Conservation (phyloP, 768 basidiomycete species). For the Vishniacozyma victoriae region DNA sequence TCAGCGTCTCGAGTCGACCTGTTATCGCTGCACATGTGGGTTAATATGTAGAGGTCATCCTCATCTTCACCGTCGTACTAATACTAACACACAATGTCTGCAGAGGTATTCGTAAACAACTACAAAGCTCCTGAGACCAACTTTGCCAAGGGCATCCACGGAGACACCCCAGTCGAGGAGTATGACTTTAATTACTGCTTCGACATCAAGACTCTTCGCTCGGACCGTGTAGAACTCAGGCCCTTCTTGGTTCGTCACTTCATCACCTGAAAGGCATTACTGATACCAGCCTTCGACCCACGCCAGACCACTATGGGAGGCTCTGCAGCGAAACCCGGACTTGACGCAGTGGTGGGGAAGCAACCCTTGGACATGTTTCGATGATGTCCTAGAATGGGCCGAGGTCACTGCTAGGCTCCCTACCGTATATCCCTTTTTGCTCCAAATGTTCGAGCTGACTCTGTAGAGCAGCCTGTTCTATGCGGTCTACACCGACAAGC, state of each 20-base stretch:
- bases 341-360: slow-evolving; percentile 12
- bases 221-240: slow-evolving; percentile 11
- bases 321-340: slow-evolving; percentile 12
- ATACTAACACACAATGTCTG: too few species aligned
- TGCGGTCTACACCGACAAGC: slow-evolving; percentile 26
- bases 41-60: too few species aligned
- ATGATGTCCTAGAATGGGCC: slow-evolving; percentile 10
- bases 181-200: slow-evolving; percentile 19
- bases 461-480: slow-evolving; percentile 4
- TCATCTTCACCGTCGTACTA: too few species aligned
- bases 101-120: too few species aligned
- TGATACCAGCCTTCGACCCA: slow-evolving; percentile 32
- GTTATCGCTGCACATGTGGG: too few species aligned
- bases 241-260: slow-evolving; percentile 15
- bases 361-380: slow-evolving; percentile 3
- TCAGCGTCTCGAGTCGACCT: too few species aligned
- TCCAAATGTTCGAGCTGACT: background rate
- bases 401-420: slow-evolving; percentile 8
- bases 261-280: too few species aligned
- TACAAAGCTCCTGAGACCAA: background rate
- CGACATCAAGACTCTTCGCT: slow-evolving; percentile 10
- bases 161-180: slow-evolving; percentile 7
- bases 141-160: background rate
- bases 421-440: too few species aligned
- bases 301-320: slow-evolving; percentile 20